These are phyloP conservation scores for Ophiocordyceps camponoti-floridani DNA, from an alignment of 2,329 filamentous ascomycete species.

Conservation along the genomic window DNA sequence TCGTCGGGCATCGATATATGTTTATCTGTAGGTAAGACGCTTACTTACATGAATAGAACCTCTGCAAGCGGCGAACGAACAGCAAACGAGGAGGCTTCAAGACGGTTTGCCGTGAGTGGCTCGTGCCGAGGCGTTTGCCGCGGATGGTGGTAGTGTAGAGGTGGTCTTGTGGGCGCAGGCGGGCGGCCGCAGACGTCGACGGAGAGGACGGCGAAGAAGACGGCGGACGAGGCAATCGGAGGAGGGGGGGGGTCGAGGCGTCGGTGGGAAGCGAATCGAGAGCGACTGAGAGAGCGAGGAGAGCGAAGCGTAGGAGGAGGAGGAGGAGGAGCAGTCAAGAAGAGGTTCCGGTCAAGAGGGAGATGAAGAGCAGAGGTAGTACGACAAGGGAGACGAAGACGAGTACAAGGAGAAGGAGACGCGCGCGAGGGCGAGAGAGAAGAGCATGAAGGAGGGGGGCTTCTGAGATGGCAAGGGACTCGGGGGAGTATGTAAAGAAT, in stretches of 20 bases:
- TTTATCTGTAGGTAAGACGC: neutral
- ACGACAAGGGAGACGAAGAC: conserved; percentile 1
- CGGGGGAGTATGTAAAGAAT: neutral
- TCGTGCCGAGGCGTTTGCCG: neutral
- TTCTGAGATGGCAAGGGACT: neutral
- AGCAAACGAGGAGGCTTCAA: conserved; percentile 1
- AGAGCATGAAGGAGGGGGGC: conserved; percentile 1
- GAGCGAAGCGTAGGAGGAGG: neutral
- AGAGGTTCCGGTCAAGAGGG: conserved; percentile 2
- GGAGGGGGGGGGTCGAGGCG: neutral
- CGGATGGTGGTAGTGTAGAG: neutral
- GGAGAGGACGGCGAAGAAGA: neutral
- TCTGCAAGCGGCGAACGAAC: neutral
- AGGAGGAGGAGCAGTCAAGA: neutral
- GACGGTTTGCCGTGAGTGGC: neutral
- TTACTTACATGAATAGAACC: conserved; percentile 2
- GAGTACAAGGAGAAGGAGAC: conserved; percentile 1
- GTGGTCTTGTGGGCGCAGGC: neutral
- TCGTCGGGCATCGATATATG: neutral
- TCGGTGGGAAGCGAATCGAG: neutral
- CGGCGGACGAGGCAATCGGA: neutral
- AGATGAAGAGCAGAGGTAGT: conserved; percentile 3
- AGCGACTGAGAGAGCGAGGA: neutral
- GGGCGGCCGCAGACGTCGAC: neutral
- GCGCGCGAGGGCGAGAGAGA: conserved; percentile 5